These are phyloP conservation scores for Cutaneotrichosporon sp. DNA, from an alignment of 1,284 basidiomycete genomes.

Conservation along the genomic window DNA sequence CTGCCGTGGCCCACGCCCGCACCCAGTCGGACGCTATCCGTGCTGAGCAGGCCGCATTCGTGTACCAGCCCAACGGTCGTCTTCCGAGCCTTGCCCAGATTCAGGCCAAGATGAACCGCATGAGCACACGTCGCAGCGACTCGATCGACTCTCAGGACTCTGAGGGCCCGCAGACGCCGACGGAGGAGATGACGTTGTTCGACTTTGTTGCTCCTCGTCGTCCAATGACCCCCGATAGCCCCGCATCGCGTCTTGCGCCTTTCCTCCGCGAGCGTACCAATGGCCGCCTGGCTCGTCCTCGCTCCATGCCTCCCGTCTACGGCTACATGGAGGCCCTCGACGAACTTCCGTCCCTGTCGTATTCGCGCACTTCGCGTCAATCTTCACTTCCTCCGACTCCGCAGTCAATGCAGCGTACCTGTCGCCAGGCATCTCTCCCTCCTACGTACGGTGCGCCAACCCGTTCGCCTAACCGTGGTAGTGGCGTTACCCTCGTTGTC, in stretches of 20 bases:
- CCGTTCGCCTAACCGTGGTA: background rate
- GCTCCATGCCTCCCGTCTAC: constrained; percentile 36
- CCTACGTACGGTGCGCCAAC: constrained; percentile 1
- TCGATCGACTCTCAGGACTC: constrained; percentile 35
- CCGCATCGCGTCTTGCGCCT: constrained; percentile 39
- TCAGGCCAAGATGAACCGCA: constrained; percentile 40
- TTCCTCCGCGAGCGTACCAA: constrained; percentile 46
- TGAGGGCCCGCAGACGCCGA: constrained; percentile 42
- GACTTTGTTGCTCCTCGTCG: constrained; percentile 13
- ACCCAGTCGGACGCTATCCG: constrained; percentile 6
- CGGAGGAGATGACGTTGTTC: constrained; percentile 34
- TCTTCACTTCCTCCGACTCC: constrained; percentile 15
- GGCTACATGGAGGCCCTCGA: constrained; percentile 6
- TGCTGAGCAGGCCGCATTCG: background rate
- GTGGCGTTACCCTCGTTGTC: constrained; percentile 9
- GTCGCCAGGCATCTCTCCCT: constrained; percentile 13
- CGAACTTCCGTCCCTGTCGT: background rate
- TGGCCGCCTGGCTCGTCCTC: constrained; percentile 38
- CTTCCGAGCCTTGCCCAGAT: constrained; percentile 48
- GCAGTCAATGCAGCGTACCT: constrained; percentile 7
- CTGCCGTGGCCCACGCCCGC: constrained; percentile 26
- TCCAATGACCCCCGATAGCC: constrained; percentile 21
- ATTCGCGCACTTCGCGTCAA: background rate
- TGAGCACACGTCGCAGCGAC: constrained; percentile 19
- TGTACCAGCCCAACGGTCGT: constrained; percentile 17